A percentile compares a stretch with the other conserved stretches of the same genome.
These are phyloP conservation scores for Sporothrix luriei DNA, from an alignment of 2,329 filamentous ascomycete genomes.

Conservation along the genomic window DNA sequence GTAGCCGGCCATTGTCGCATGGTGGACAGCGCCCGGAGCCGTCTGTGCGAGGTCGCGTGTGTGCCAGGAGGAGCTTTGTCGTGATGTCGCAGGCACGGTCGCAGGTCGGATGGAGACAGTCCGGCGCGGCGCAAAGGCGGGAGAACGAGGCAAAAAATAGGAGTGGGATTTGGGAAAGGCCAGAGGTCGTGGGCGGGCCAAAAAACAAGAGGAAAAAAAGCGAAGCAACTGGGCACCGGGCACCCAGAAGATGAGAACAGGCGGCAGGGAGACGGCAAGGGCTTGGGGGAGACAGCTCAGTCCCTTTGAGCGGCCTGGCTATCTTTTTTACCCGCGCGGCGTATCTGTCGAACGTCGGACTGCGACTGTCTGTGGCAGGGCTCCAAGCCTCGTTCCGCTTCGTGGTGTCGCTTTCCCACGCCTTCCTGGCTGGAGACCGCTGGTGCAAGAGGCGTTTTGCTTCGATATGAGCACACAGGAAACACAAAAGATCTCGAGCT, in stretches of 20 bases:
- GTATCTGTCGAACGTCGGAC: background rate
- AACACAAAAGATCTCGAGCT: background rate
- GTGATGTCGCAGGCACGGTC: background rate
- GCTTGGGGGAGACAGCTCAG: background rate
- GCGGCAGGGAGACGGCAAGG: constrained; percentile 11
- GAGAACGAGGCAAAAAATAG: constrained; percentile 5
- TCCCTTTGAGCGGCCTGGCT: constrained; percentile 13
- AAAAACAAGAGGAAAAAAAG: background rate
- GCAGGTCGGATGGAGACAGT: background rate
- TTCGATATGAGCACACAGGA: background rate
- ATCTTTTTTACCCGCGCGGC: background rate
- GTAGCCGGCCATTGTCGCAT: constrained; percentile 56
- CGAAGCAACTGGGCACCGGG: background rate
- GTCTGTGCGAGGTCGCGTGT: background rate
- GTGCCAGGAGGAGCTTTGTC: background rate
- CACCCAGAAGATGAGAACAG: background rate
- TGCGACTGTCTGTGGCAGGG: background rate
- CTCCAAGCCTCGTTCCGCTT: background rate
- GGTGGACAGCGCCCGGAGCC: constrained; percentile 6
- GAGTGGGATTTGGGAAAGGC: background rate
- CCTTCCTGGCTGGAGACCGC: background rate
- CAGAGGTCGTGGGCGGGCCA: background rate
- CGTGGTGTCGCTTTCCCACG: background rate
- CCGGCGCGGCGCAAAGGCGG: constrained; percentile 20
- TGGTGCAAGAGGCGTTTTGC: too few relatives aligned